Evolutionary conservation across 805 yeast species (phyloP), one percentile per base, ranked within the genome.

Genomic region (Candida nitratophila): DNA sequence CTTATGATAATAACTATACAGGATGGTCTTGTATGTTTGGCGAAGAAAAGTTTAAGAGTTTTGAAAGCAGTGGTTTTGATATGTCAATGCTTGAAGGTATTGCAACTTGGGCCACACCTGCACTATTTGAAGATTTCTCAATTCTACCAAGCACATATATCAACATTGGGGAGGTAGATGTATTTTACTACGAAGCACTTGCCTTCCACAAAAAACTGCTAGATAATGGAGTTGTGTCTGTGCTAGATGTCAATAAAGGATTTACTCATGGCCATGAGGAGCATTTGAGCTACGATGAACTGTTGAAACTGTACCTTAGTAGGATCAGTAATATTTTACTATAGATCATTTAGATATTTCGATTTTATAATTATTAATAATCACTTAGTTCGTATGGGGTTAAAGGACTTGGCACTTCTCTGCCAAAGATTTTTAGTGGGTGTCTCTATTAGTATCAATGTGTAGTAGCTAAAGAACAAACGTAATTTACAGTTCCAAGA

Each of bases 11-110:
- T 21, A 39, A 39, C 16, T 39, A 29, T 16, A 39, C 41, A 9
- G 41, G 41, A 6, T 39, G 41, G 41, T 14, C 24, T 4, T 39
- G 26, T 30, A 20, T 30, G 41, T 16, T 39, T 20, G 41, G 41
- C 9, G n/a, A 27, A 29, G 41, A 39, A 15, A 32, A 19, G 14
- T 29, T 20, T 24, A 11, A 39, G 12, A 14, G 14, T 14, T 39
- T 16, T 24, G 35, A 16, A 11, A 22, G 17, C 7, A 20, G 17
- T 7, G 35, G 35, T 8, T 39, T 39, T 39, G 41, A 39, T 20
- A n/a, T 12, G 3, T n/a, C 34, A 4, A 24, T 11, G 5, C 20
- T 39, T 3, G 16, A 14, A 7, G 41, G 24, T 15, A 29, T 39
- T 21, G 36, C 27, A 19, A 5, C 4, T 12, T 39, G 41, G 41